Base-by-base conservation (phyloP, 768 basidiomycete genomes). In the Sistotremastrum niveocremeum region DNA sequence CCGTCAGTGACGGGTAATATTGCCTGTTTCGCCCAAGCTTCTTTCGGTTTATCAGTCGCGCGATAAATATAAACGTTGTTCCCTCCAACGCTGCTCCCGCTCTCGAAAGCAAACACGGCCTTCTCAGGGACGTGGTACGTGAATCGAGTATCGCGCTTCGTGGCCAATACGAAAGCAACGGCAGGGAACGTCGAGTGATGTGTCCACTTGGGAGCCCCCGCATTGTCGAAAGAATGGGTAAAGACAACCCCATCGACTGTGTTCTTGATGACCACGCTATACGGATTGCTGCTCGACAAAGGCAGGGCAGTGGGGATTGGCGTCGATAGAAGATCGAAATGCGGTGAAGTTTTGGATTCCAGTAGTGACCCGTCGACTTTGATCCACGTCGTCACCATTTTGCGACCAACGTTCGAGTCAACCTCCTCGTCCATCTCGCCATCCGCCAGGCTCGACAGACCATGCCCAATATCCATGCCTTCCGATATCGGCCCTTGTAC, bases 401-500 rank as follows among this genome's bases (percentile, higher is more conserved):
- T 63, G 51, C 78, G 67, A 2, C 93, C 94, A 4, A 86, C 73
- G 3, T 74, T 69, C 5, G 74, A 66, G 56, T 90, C 90, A 4
- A 88, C 80, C 46, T 94, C 90, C 41, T 89, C 84, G 60, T 98
- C 94, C 61, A 86, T 72, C 64, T 97, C 94, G 44, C 89, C 91
- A 52, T 82, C 74, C 39, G 80, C 76, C 28, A 99, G 73, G 49
- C 84, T 84, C 3, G 91, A 84, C 42, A 91, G 64, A 39, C 80
- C 77, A 34, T 65, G 62, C 34, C 84, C 81, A 6, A 82, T 66
- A 4, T 79, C 84, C 4, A 79, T 62, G 1, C 76, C 79, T 41
- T 71, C 75, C 1, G 66, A 51, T 81, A 79, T n/a, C 74, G 68
- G 0, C 79, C 76, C 33, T 66, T 69, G 35, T 63, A 64, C 62